phyloP scores from a whole-genome alignment of 371 early-diverging fungal species.

The Rhizopus sp. region DNA sequence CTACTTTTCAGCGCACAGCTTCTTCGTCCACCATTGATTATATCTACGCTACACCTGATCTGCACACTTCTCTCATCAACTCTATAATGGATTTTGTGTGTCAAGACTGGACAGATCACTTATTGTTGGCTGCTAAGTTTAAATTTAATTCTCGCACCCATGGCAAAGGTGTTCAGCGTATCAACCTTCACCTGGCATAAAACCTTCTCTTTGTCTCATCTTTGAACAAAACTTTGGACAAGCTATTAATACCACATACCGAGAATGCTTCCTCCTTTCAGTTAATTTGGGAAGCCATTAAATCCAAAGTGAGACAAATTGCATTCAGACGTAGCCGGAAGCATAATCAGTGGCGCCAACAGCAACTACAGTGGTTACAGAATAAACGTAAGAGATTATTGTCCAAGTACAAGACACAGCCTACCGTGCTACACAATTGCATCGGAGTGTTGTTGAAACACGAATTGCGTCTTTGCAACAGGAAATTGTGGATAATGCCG shows the following conservation, averaged over 20 bases:
- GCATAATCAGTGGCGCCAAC: not conserved
- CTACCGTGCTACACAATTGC: not conserved
- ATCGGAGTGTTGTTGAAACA: constrained; percentile 3
- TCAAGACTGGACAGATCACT: constrained; percentile 6
- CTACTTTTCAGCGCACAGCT: not conserved
- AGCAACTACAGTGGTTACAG: not conserved
- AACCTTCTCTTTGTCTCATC: not conserved
- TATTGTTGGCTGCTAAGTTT: not conserved
- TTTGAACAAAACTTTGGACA: not conserved
- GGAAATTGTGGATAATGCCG: not conserved
- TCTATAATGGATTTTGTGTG: not conserved
- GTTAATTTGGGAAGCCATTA: not conserved
- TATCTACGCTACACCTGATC: not conserved
- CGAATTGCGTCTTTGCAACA: constrained; percentile 4
- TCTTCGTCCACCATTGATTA: constrained; percentile 4
- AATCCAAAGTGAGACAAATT: not conserved
- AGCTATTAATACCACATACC: not conserved
- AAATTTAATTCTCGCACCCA: not conserved
- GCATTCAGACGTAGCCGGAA: not conserved
- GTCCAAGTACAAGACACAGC: not conserved
- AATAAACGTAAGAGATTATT: not conserved
- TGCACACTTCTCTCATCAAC: too few relatives aligned
- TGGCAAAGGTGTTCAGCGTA: constrained; percentile 2
- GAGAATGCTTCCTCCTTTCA: not conserved
- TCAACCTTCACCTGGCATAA: not conserved